Conservation (phyloP, 2,329 filamentous ascomycete genomes). For the Penicillium polonicum region DNA sequence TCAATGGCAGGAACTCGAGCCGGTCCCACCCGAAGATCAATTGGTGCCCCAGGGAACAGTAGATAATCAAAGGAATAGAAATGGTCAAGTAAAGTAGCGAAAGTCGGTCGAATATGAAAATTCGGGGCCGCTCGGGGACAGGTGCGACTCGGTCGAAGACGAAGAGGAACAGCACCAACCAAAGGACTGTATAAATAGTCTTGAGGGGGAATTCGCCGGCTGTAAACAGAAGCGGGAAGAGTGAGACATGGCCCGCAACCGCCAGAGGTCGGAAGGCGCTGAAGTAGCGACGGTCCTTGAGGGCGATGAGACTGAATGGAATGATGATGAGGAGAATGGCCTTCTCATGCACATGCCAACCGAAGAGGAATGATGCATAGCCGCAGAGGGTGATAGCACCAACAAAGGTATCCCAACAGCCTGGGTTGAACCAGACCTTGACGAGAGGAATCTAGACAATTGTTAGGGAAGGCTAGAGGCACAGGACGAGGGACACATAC, state of each 20-base stretch:
- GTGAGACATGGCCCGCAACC: conserved; percentile 88
- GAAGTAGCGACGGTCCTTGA: conserved; percentile 85
- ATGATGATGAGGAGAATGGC: conserved; percentile 92
- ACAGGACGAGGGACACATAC: conserved; percentile 41
- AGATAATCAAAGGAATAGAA: conserved; percentile 83
- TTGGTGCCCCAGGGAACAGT: conserved; percentile 80
- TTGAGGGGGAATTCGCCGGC: conserved; percentile 92
- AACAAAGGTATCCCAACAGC: conserved; percentile 87
- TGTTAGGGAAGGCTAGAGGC: conserved; percentile 15
- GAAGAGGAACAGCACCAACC: conserved; percentile 82
- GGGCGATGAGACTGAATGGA: conserved; percentile 87
- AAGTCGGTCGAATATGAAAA: conserved; percentile 90
- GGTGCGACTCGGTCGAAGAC: conserved; percentile 85
- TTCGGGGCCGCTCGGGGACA: conserved; percentile 72
- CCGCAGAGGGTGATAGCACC: conserved; percentile 88
- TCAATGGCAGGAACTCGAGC: conserved; percentile 88
- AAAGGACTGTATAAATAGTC: conserved; percentile 86
- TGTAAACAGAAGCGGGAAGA: conserved; percentile 92
- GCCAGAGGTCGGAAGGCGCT: conserved; percentile 88
- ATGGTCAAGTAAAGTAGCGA: conserved; percentile 85
- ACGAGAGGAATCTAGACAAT: conserved; percentile 63
- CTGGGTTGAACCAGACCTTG: conserved; percentile 77
- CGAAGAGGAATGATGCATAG: conserved; percentile 94
- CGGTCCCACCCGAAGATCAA: conserved; percentile 71
- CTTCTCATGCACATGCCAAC: conserved; percentile 99